phyloP scores from a whole-genome alignment of 208 protist genomes.

The Wallacemonas sp. region DNA sequence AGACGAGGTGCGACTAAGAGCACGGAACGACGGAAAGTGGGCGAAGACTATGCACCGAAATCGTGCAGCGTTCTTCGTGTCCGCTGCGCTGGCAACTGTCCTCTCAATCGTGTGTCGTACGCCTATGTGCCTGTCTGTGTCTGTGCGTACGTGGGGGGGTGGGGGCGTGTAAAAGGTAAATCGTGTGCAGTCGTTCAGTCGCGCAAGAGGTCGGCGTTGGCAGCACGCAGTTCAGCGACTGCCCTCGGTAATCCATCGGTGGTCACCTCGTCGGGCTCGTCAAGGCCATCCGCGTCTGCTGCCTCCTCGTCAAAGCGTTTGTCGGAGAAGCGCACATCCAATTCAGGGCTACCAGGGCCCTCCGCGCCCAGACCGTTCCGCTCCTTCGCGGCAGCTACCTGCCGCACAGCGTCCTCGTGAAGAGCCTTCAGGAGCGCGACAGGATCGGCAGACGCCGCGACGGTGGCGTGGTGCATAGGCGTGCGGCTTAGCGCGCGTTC shows the following conservation, averaged over 20 bases:
- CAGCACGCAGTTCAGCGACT: background rate
- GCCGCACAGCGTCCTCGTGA: conserved; percentile 26
- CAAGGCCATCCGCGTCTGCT: background rate
- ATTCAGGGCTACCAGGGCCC: background rate
- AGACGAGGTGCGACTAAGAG: too few species aligned
- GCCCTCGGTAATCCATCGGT: background rate
- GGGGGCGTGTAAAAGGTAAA: background rate
- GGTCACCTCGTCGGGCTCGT: conserved; percentile 9
- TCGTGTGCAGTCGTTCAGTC: background rate
- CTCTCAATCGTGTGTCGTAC: too few species aligned
- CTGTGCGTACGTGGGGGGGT: too few species aligned
- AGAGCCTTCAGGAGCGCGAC: conserved; percentile 18
- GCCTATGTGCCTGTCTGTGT: too few species aligned
- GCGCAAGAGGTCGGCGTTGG: background rate
- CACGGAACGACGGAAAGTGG: too few species aligned
- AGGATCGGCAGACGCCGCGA: conserved; percentile 11
- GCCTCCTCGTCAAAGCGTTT: conserved; percentile 14
- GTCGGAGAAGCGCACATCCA: background rate
- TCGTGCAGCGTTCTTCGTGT: too few species aligned
- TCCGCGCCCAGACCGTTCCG: conserved; percentile 5
- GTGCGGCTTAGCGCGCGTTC: background rate
- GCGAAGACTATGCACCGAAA: too few species aligned
- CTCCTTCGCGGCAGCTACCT: conserved; percentile 22
- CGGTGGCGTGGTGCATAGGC: background rate
- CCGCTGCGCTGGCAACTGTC: too few species aligned